Percentiles rank a stretch among this genome's conserved stretches.
Evolutionary conservation across 495 filamentous ascomycete genomes (phyloP).

Genomic region (Penicillium daleae): DNA sequence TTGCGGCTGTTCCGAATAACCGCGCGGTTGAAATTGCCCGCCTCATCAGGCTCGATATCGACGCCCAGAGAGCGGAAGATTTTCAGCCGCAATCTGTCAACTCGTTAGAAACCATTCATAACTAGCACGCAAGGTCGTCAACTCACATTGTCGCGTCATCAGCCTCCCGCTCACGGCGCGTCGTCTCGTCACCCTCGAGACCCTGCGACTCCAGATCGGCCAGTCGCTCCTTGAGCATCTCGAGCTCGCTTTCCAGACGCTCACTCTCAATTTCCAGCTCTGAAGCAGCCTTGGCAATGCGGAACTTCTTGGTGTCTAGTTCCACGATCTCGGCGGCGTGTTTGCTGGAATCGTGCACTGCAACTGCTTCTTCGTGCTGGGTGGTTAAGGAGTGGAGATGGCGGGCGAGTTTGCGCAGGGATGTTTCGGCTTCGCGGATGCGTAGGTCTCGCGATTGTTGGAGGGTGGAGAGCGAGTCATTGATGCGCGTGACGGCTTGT

Average conservation of each 20-base stretch:
- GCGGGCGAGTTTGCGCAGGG: conserved; percentile 75
- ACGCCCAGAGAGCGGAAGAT: conserved; percentile 90
- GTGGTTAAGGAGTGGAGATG: conserved; percentile 66
- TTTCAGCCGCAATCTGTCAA: conserved; percentile 73
- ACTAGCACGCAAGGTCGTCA: background rate
- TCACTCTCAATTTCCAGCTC: conserved; percentile 94
- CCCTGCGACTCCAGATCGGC: conserved; percentile 85
- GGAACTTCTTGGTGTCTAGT: conserved; percentile 92
- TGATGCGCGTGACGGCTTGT: conserved; percentile 80
- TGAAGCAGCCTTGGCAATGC: conserved; percentile 81
- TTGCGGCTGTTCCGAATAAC: conserved; percentile 84
- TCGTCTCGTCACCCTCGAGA: conserved; percentile 60
- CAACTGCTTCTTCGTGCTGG: conserved; percentile 72
- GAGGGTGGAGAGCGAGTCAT: conserved; percentile 77
- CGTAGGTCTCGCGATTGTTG: conserved; percentile 77
- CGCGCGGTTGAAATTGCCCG: conserved; percentile 82
- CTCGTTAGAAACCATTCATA: conserved; percentile 16
- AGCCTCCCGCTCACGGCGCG: conserved; percentile 61
- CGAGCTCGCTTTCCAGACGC: conserved; percentile 79
- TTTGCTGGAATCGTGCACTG: conserved; percentile 69
- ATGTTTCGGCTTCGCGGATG: conserved; percentile 69
- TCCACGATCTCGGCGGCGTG: conserved; percentile 82
- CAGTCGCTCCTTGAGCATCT: conserved; percentile 71
- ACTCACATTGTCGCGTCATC: conserved; percentile 61
- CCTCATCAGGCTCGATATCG: conserved; percentile 80